Conservation (phyloP, 345 rosid species). For the Salix brachista region DNA sequence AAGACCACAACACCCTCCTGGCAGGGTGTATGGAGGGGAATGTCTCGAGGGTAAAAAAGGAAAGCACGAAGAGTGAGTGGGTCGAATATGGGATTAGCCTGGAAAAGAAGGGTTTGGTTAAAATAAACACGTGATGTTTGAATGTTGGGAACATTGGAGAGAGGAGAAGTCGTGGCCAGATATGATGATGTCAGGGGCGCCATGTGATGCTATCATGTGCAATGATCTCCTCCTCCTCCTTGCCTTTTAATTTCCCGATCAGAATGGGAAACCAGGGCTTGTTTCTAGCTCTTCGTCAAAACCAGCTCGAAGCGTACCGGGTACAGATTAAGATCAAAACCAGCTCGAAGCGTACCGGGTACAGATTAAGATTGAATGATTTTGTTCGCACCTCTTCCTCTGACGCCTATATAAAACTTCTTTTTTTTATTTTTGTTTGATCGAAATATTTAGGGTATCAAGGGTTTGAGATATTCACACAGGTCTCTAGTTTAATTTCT, state of each 20-base stretch:
- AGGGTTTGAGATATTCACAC: too few relatives aligned
- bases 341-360: too few relatives aligned
- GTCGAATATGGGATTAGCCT: constrained; percentile 3
- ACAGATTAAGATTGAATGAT: too few relatives aligned
- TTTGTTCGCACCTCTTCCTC: too few relatives aligned
- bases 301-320: too few relatives aligned
- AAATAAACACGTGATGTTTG: constrained; percentile 53
- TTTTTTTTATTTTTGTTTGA: too few relatives aligned
- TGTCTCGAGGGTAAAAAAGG: background rate
- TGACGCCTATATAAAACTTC: too few relatives aligned
- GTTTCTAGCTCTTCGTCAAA: background rate
- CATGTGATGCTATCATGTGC: constrained; percentile 52
- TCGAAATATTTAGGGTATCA: too few relatives aligned
- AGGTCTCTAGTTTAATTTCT: accelerated
- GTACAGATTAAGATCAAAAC: too few relatives aligned
- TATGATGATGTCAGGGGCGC: constrained; percentile 58
- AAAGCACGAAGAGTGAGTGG: background rate
- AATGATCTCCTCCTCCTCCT: too few relatives aligned
- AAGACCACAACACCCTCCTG: background rate
- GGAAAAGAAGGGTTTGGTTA: background rate
- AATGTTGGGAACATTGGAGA: constrained; percentile 66
- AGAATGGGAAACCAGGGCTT: background rate
- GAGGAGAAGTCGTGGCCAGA: constrained; percentile 69
- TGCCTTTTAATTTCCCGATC: background rate
- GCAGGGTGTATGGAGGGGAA: background rate